Base-by-base conservation (phyloP, 2,329 filamentous ascomycete genomes). In the Fusarium poae region DNA sequence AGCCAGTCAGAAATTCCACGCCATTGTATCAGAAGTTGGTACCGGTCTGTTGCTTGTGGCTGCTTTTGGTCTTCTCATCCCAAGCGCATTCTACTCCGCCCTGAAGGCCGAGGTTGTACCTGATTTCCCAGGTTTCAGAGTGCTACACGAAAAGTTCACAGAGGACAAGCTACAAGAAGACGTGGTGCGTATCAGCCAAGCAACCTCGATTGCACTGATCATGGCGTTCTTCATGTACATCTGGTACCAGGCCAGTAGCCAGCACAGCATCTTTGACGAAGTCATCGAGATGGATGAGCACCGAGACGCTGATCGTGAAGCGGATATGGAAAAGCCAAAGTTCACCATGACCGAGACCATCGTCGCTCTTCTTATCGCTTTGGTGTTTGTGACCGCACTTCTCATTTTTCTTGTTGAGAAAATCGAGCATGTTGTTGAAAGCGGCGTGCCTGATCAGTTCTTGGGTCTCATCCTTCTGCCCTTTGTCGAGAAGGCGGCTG, bases 401-500 rank as follows among this genome's bases (percentile, higher is more conserved):
- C 87, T 90, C 1, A 83, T 91, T 6, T 89, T 89, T 71, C 79
- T 92, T n/a, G 90, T 92, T 10, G 81, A 88, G 45, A 79, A 91
- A 69, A 92, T 92, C 52, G 83, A 86, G 16, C 81, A 81, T 71
- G 86, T 79, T 7, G 76, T 80, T 0, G 73, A 78, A 25, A 72
- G 64, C 16, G 76, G 75, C 2, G 66, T 81, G 0, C 75, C 76
- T 0, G 76, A 78, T 18, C 77, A 79, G 32, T 78, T 77, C 18
- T 52, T 79, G 43, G 78, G 89, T 74, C 78, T 92, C 25, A 91
- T 91, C 51, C 81, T 92, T 0, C 80, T 92, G 7, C 86, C 89
- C 5, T 80, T 92, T 3, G 90, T 92, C 3, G 90, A 92, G 72
- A 92, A 92, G 74, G 86, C 87, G 1, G 90, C 90, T 3, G 90